Conservation (phyloP, 345 rosid genomes). For the Gossypium raimondii region DNA sequence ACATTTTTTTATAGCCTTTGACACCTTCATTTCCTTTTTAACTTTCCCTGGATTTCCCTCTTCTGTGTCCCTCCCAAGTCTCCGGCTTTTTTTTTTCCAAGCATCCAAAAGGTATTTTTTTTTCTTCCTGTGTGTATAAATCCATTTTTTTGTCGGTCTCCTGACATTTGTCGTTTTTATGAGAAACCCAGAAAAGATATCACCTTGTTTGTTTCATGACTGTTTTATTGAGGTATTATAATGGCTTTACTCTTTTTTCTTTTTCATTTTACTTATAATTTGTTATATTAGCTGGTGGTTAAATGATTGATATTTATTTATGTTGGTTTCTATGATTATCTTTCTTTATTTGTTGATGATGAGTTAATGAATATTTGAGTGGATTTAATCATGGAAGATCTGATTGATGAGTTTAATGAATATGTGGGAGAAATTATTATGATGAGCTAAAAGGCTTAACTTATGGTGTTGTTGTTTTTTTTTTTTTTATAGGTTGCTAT, state of each 20-base stretch:
- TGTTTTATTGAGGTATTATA: slow-evolving; percentile 29
- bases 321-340: neutral
- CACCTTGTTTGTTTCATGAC: slow-evolving; percentile 14
- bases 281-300: neutral
- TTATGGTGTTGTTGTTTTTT: slow-evolving; percentile 8
- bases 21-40: neutral
- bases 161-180: neutral
- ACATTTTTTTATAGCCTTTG: neutral
- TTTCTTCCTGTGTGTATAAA: neutral
- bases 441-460: slow-evolving; percentile 7
- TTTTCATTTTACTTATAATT: neutral
- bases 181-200: neutral
- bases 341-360: slow-evolving; percentile 11
- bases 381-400: slow-evolving; percentile 24
- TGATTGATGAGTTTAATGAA: slow-evolving; percentile 13
- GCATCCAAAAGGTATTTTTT: neutral
- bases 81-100: neutral
- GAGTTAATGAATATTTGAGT: slow-evolving; percentile 13
- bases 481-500: slow-evolving; percentile 5
- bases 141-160: neutral
- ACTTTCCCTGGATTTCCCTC: neutral
- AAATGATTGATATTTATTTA: neutral
- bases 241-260: neutral
- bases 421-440: neutral
- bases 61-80: neutral